phyloP scores from a whole-genome alignment of 1,139 yeast genomes.

The Suhomyces bokatorum region DNA sequence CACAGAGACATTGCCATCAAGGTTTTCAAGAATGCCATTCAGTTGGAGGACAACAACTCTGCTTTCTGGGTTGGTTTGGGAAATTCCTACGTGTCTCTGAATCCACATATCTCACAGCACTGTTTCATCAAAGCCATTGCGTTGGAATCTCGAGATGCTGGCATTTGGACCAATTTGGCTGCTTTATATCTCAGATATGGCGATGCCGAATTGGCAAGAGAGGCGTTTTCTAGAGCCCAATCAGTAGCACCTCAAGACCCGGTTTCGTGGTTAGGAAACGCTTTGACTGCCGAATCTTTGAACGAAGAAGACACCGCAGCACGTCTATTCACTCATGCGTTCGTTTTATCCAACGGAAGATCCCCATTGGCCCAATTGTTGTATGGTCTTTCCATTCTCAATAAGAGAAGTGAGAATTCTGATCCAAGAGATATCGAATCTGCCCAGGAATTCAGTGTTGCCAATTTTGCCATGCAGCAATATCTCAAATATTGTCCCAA shows the following conservation, averaged over 20 bases:
- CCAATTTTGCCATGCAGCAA: conserved; percentile 70
- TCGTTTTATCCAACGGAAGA: conserved; percentile 70
- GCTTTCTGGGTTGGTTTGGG: conserved; percentile 86
- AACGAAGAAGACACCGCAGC: conserved; percentile 57
- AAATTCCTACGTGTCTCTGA: conserved; percentile 56
- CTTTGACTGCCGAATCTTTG: conserved; percentile 60
- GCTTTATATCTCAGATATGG: conserved; percentile 68
- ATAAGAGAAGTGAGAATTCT: conserved; percentile 39
- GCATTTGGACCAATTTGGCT: conserved; percentile 82
- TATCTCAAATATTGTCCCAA: conserved; percentile 68
- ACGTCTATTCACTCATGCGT: conserved; percentile 73
- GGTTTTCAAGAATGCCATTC: conserved; percentile 65
- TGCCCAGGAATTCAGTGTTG: conserved; percentile 65
- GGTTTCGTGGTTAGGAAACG: conserved; percentile 87
- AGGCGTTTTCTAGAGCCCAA: conserved; percentile 73
- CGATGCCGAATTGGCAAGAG: conserved; percentile 71
- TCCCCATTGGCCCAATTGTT: conserved; percentile 71
- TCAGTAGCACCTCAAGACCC: conserved; percentile 78
- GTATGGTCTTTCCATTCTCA: conserved; percentile 62
- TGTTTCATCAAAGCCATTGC: conserved; percentile 83
- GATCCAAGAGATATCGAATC: conserved; percentile 57
- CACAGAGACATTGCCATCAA: conserved; percentile 53
- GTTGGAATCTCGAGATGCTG: conserved; percentile 65
- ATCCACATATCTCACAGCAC: conserved; percentile 82
- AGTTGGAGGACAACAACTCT: conserved; percentile 65